Conservation (phyloP, 75 land plant genomes). For the Picea glauca region DNA sequence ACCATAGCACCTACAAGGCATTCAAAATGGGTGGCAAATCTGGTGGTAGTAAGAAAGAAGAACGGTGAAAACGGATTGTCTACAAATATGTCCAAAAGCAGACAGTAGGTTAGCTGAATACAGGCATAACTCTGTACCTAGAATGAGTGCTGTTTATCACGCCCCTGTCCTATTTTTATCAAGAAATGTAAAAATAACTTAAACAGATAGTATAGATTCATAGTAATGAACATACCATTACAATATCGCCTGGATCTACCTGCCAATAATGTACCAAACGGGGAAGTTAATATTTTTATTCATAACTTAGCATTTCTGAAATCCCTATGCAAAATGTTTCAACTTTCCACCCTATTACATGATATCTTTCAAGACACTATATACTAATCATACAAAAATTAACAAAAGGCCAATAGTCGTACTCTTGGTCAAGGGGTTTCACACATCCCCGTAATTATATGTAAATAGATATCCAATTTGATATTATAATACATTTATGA, state of each 20-base stretch:
- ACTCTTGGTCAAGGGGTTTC: neutral
- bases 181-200: neutral
- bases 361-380: neutral
- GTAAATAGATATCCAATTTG: no score
- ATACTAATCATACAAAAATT: neutral
- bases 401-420: neutral
- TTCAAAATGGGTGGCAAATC: no score
- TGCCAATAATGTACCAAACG: conserved; percentile 29
- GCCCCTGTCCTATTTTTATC: neutral
- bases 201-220: conserved; percentile 6
- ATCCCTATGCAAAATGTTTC: neutral
- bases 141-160: no score
- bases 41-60: no score
- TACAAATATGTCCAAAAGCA: no score
- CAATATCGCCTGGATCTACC: conserved; percentile 99
- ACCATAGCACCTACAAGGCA: no score
- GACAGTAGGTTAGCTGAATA: no score
- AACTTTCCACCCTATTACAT: neutral
- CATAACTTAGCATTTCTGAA: neutral
- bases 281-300: neutral
- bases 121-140: no score
- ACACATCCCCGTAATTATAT: neutral
- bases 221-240: conserved; percentile 61
- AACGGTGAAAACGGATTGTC: no score
- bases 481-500: no score